Percentiles rank a stretch among this genome's conserved stretches.
Evolutionary conservation across 345 rosid genomes (phyloP).

Genomic region (Triadica sebifera): DNA sequence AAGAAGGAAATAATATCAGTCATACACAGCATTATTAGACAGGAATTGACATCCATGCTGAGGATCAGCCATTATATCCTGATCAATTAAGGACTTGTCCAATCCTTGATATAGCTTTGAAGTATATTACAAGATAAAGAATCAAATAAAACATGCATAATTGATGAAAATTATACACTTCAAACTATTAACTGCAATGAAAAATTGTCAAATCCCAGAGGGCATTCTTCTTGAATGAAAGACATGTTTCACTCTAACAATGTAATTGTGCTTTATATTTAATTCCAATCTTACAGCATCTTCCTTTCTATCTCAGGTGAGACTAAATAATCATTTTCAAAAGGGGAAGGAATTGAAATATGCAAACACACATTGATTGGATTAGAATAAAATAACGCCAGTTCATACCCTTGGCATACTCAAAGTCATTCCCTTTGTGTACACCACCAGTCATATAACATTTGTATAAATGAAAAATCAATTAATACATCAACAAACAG

Average conservation of each 20-base stretch:
- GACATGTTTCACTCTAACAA: background rate
- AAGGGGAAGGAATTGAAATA: background rate
- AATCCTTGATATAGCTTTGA: background rate
- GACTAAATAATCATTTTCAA: background rate
- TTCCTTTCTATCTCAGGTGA: background rate
- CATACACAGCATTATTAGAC: background rate
- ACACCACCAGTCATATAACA: background rate
- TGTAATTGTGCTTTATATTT: background rate
- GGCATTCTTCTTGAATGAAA: background rate
- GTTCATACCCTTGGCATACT: background rate
- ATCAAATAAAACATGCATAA: background rate
- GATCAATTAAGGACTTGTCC: background rate
- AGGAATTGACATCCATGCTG: background rate
- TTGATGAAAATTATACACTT: background rate
- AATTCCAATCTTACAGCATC: background rate
- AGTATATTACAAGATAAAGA: background rate
- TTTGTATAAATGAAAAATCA: conserved; percentile 2
- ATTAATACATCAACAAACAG: background rate
- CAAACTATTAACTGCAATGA: background rate
- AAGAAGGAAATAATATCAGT: conserved; percentile 20
- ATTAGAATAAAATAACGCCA: background rate
- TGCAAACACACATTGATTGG: background rate
- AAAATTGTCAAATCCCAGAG: background rate
- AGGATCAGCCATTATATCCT: background rate
- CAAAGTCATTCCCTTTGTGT: background rate